Percentiles rank a stretch among this genome's conserved stretches.
These are phyloP conservation scores for Madurella mycetomatis DNA, from an alignment of 2,329 filamentous ascomycete genomes.

Conservation along the genomic window DNA sequence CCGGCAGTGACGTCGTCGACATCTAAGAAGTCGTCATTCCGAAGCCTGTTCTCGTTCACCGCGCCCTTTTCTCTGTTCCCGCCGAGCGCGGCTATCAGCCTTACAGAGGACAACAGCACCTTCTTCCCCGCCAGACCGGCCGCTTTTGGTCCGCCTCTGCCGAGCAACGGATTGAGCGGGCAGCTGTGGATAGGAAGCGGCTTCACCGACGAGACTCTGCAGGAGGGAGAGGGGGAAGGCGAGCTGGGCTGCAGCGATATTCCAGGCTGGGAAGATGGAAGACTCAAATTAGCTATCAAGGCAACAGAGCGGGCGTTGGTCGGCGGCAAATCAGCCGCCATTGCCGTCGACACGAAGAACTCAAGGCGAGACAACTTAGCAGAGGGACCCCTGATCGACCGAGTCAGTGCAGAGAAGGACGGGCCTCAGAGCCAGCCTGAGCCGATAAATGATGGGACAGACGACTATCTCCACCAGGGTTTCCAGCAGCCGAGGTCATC, in stretches of 20 bases:
- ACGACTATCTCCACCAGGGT: slow-evolving; percentile 71
- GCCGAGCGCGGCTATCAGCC: slow-evolving; percentile 88
- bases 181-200: slow-evolving; percentile 91
- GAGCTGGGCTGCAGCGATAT: slow-evolving; percentile 95
- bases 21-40: slow-evolving; percentile 41
- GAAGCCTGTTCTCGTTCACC: slow-evolving; percentile 64
- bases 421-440: slow-evolving; percentile 29
- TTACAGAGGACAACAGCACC: slow-evolving; percentile 97
- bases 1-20: slow-evolving; percentile 18
- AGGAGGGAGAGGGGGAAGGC: slow-evolving; percentile 63
- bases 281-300: slow-evolving; percentile 35
- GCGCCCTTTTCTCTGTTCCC: slow-evolving; percentile 85
- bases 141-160: slow-evolving; percentile 81
- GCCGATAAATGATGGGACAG: slow-evolving; percentile 67
- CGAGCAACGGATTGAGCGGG: slow-evolving; percentile 72
- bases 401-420: slow-evolving; percentile 22
- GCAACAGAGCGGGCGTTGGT: slow-evolving; percentile 39
- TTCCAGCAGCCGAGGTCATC: slow-evolving; percentile 31
- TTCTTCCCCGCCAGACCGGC: slow-evolving; percentile 92
- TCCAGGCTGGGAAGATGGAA: slow-evolving; percentile 73
- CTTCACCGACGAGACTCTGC: slow-evolving; percentile 73
- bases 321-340: slow-evolving; percentile 31
- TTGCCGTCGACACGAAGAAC: slow-evolving; percentile 31
- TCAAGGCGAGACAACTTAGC: slow-evolving; percentile 34
- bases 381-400: slow-evolving; percentile 31